Evolutionary conservation across 225 moss, liverwort and hornwort genomes (phyloP).

Genomic region (Asterella californica): DNA sequence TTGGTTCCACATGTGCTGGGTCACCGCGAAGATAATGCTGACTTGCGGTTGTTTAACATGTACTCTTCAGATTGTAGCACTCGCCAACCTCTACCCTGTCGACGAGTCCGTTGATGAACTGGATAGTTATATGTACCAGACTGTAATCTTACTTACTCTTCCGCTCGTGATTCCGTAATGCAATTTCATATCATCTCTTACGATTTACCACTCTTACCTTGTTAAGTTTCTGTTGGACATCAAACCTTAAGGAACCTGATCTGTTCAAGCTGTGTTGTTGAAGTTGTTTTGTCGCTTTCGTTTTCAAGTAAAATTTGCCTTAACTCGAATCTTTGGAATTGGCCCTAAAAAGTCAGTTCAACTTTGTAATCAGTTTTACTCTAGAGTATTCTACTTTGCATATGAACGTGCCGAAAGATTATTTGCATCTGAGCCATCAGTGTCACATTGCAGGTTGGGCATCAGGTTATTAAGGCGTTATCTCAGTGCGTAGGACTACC

Average conservation of each 20-base stretch:
- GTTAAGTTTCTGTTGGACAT: too few relatives aligned
- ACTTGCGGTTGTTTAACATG: background rate
- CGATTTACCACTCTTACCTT: too few relatives aligned
- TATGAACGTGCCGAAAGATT: background rate
- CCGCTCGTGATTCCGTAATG: background rate
- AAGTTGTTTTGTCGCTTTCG: too few relatives aligned
- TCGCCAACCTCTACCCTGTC: slow-evolving; percentile 82
- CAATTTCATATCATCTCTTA: background rate
- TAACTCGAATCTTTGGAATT: too few relatives aligned
- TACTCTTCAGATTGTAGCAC: slow-evolving; percentile 73
- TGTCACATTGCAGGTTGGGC: slow-evolving; percentile 63
- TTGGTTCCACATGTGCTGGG: background rate
- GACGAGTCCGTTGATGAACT: slow-evolving; percentile 83
- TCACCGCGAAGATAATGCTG: background rate
- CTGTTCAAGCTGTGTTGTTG: too few relatives aligned
- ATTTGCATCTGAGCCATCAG: background rate
- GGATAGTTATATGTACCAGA: slow-evolving; percentile 99
- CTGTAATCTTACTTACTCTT: slow-evolving; percentile 39
- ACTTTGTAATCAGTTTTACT: too few relatives aligned
- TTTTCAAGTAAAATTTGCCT: too few relatives aligned
- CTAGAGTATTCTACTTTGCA: background rate
- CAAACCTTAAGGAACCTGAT: too few relatives aligned
- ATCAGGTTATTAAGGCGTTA: slow-evolving; percentile 82
- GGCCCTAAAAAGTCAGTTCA: too few relatives aligned
- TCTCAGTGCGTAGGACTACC: slow-evolving; percentile 91